Evolutionary conservation across 2,329 filamentous ascomycete genomes (phyloP).

Genomic region (Dothistroma pini): DNA sequence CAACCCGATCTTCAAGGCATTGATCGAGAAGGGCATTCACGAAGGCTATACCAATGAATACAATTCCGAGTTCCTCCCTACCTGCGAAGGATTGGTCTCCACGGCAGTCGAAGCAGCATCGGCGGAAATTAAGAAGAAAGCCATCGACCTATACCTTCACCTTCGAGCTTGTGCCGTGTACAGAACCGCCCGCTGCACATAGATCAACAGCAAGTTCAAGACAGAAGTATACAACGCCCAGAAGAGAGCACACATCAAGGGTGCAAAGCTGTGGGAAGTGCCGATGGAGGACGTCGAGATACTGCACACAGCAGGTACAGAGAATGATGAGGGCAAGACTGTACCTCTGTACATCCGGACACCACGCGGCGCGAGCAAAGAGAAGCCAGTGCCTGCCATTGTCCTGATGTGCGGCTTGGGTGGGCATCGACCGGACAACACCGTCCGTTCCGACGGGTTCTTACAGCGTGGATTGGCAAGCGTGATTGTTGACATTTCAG

Average conservation of each 20-base stretch:
- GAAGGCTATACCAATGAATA: conserved; percentile 39
- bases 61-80: conserved; percentile 37
- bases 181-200: conserved; percentile 37
- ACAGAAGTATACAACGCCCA: conserved; percentile 34
- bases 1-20: conserved; percentile 36
- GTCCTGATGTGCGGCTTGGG: conserved; percentile 61
- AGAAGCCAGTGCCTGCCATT: conserved; percentile 45
- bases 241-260: conserved; percentile 38
- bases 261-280: conserved; percentile 33
- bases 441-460: conserved; percentile 58
- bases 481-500: conserved; percentile 62
- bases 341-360: conserved; percentile 41
- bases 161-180: conserved; percentile 37
- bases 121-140: conserved; percentile 27
- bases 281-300: conserved; percentile 40
- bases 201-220: conserved; percentile 37
- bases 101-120: conserved; percentile 27
- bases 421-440: conserved; percentile 62
- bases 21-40: conserved; percentile 37
- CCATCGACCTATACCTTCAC: conserved; percentile 36
- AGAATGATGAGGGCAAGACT: conserved; percentile 34
- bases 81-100: conserved; percentile 31
- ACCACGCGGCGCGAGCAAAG: conserved; percentile 32
- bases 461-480: conserved; percentile 59
- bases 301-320: conserved; percentile 36